Base-by-base conservation (phyloP, 2,329 filamentous ascomycete species). In the Fusarium pseudograminearum region DNA sequence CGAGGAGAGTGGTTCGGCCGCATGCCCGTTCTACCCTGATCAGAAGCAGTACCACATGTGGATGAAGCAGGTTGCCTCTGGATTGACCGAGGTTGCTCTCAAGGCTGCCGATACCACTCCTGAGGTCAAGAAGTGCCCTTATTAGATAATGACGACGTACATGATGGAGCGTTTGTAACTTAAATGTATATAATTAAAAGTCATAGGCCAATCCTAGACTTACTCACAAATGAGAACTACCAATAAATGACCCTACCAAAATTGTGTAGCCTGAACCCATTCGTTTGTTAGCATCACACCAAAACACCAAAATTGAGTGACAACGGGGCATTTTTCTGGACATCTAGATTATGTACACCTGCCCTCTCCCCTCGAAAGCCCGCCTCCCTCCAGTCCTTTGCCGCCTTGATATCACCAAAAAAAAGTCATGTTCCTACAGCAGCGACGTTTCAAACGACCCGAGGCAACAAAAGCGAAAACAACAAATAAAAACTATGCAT, bases 81-180 rank as follows among this genome's bases (percentile, higher is more conserved):
- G 80, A 0, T 80, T 86, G 71, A 86, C 86, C 78, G 84, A 87
- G 73, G 74, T 85, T 51, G 69, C 81, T 30, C 59, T 81, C 33
- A 65, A 65, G 24, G 78, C 75, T 16, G 77, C 77, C 10, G 74
- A 60, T 34, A 65, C 62, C 2, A 61, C 67, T 36, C 42, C 60
- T 3, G 62, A 67, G 63, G 55, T 33, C 2, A 66, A 64, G 52
- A 61, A 71, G 54, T 76, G 74, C 38, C 30, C 57, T 16, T 63
- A 63, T 18, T 47, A 63, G 36, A 65, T 55, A 52, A 62, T 54
- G 48, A 52, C 22, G 24, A 41, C n/a, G 48, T 46, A 30, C 59
- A 46, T 15, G 30, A 26, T n/a, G 20, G 18, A 22, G 42, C 24
- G 9, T 58, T 38, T 38, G 31, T 6, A 30, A 57, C 59, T 42